Conservation (phyloP, 805 yeast genomes). For the Kazachstania taianensis region DNA sequence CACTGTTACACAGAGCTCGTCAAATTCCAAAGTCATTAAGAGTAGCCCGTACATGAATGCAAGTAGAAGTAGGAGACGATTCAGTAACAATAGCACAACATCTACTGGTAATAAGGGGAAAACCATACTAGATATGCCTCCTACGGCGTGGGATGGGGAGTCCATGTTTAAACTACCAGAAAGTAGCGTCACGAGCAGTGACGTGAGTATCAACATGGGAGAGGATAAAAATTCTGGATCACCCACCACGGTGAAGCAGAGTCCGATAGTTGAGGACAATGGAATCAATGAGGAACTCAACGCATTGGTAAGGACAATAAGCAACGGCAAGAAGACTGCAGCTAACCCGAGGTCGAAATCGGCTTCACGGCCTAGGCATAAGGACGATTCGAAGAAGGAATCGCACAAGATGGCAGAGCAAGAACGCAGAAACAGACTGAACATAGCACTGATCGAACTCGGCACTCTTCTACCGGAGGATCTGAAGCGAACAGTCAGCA, state of each 20-base stretch:
- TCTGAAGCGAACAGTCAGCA: conserved; percentile 44
- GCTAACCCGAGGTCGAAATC: conserved; percentile 1
- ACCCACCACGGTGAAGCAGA: too few species aligned
- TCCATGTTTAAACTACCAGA: conserved; percentile 22
- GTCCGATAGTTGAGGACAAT: too few species aligned
- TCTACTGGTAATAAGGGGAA: neutral
- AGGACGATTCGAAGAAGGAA: conserved; percentile 21
- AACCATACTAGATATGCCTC: conserved; percentile 2
- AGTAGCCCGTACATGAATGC: conserved; percentile 24
- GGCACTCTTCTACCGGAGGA: conserved; percentile 56
- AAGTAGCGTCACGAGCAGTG: conserved; percentile 12
- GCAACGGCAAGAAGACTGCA: neutral
- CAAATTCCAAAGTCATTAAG: conserved; percentile 25
- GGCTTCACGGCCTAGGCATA: conserved; percentile 1
- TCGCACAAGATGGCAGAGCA: conserved; percentile 90
- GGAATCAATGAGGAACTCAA: too few species aligned
- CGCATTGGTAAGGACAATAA: neutral
- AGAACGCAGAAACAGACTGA: conserved; percentile 89
- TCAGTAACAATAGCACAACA: conserved; percentile 2
- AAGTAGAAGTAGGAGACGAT: conserved; percentile 10
- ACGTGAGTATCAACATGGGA: neutral
- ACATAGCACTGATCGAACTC: conserved; percentile 71
- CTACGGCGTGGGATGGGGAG: conserved; percentile 20
- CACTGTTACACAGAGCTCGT: too few species aligned
- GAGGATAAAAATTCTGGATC: neutral